phyloP scores from a whole-genome alignment of 768 basidiomycete species.

The Russula earlei region DNA sequence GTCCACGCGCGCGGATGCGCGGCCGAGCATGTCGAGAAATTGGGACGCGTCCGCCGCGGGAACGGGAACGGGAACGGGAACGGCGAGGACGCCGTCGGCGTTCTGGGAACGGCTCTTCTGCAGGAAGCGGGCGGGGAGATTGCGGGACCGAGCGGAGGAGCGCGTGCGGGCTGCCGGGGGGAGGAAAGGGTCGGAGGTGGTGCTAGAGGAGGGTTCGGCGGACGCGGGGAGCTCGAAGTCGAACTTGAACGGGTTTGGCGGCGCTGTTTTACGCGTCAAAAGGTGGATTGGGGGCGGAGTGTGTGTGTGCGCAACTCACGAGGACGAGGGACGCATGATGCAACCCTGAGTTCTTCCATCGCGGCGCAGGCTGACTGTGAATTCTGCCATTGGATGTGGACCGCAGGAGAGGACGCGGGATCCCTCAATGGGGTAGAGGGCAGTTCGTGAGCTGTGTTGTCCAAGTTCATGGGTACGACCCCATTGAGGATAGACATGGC shows the following conservation, averaged over 20 bases:
- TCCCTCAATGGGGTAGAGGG: slow-evolving; percentile 11
- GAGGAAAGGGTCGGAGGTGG: neutral
- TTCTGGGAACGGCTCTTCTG: slow-evolving; percentile 9
- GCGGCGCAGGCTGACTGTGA: slow-evolving; percentile 16
- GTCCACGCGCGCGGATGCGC: slow-evolving; percentile 11
- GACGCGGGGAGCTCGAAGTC: slow-evolving; percentile 11
- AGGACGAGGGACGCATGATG: slow-evolving; percentile 4
- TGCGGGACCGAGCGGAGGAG: too few relatives aligned
- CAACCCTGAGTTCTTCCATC: slow-evolving; percentile 10
- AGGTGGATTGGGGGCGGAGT: too few relatives aligned
- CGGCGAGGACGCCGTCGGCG: neutral
- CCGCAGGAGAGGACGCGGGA: neutral
- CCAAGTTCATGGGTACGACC: slow-evolving; percentile 4
- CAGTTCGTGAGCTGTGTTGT: neutral
- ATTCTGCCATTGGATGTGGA: slow-evolving; percentile 15
- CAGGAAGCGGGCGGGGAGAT: too few relatives aligned
- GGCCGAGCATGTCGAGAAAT: slow-evolving; percentile 11
- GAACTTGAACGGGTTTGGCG: slow-evolving; percentile 11
- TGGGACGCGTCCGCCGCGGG: slow-evolving; percentile 4
- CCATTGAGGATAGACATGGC: slow-evolving; percentile 12
- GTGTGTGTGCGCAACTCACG: neutral
- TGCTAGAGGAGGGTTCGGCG: neutral
- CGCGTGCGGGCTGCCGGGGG: too few relatives aligned
- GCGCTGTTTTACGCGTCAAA: neutral
- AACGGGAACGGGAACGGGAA: neutral